These are phyloP conservation scores for Stemphylium beticola DNA, from an alignment of 2,329 filamentous ascomycete genomes.

Conservation along the genomic window DNA sequence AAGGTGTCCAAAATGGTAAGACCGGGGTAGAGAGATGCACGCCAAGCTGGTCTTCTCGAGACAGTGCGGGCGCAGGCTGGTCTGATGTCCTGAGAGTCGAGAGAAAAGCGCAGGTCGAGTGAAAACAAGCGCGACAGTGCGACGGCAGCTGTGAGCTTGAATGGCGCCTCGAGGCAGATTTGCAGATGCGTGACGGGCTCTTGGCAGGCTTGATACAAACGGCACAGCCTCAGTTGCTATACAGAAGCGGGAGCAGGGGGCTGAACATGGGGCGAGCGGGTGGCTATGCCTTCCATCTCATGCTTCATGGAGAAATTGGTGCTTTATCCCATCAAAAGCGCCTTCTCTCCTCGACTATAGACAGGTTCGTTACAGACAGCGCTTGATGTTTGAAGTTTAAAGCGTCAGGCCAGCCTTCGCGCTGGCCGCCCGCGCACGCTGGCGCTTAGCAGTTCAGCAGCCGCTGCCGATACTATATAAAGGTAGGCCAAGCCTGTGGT, in stretches of 20 bases:
- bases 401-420: constrained; percentile 14
- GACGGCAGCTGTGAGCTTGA: constrained; percentile 37
- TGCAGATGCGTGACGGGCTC: constrained; percentile 37
- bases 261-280: constrained; percentile 22
- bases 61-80: constrained; percentile 23
- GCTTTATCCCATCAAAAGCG: constrained; percentile 2
- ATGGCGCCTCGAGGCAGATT: constrained; percentile 45
- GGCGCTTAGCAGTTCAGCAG: constrained; percentile 38
- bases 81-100: constrained; percentile 21
- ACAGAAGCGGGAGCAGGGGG: constrained; percentile 29
- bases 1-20: constrained; percentile 30
- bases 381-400: constrained; percentile 10
- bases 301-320: constrained; percentile 14
- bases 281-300: constrained; percentile 34
- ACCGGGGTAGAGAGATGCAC: constrained; percentile 32
- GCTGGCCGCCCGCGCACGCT: constrained; percentile 26
- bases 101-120: constrained; percentile 23
- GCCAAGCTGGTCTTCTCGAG: constrained; percentile 36
- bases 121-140: constrained; percentile 40
- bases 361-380: neutral
- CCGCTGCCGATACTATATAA: constrained; percentile 36
- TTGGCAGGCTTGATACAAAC: constrained; percentile 38
- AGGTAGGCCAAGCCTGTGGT: constrained; percentile 30
- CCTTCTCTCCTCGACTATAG: constrained; percentile 6
- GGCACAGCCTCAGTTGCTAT: constrained; percentile 45